Evolutionary conservation across 2,329 filamentous ascomycete species (phyloP), one percentile per base, ranked within the genome.

Genomic region (Diaporthe sp.): DNA sequence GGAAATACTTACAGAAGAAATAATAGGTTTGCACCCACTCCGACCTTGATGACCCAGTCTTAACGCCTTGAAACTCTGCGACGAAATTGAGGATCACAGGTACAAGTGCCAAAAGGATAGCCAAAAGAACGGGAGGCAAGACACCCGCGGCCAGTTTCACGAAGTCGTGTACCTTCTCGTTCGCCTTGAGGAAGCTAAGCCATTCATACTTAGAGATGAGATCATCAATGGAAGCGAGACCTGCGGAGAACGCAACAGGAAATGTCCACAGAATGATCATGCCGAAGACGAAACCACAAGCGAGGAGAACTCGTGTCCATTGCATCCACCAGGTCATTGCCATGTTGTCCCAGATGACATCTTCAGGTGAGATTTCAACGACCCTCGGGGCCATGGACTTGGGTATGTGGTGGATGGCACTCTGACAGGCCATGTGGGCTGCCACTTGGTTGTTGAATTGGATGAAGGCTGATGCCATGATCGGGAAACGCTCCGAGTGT

Each of bases 381-480:
- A 94, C 90, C 39, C 97, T 92, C 0, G 97, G 97, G 1, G 95
- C 90, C 97, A 99, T 99, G 61, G 98, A 94, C 79, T 94, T 94
- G 1, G 97, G 97, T 1, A 98, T 84, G 80, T 99, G 97, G 82
- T 98, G 95, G 53, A 94, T 95, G 61, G 97, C 89, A 65, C 95
- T 92, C 83, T 99, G 97, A 82, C 95, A 98, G 75, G 96, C 97
- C 97, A 99, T 98, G 81, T 99, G 97, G 0, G 97, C 97, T 8
- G 96, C 96, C 2, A 98, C 94, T 82, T 99, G 97, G 81, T 98
- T 94, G 81, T 99, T 98, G 88, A 99, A 99, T 82, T 99, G 97
- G 77, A 99, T 95, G 80, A 99, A 99, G 0, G 97, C 97, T 0
- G 96, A 98, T 80, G 94, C 98, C 95, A 98, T 97, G 62, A 96